A percentile compares a stretch with the other conserved stretches of the same genome.
phyloP scores from a whole-genome alignment of 495 filamentous ascomycete genomes.

The Hyaloscypha variabilis region DNA sequence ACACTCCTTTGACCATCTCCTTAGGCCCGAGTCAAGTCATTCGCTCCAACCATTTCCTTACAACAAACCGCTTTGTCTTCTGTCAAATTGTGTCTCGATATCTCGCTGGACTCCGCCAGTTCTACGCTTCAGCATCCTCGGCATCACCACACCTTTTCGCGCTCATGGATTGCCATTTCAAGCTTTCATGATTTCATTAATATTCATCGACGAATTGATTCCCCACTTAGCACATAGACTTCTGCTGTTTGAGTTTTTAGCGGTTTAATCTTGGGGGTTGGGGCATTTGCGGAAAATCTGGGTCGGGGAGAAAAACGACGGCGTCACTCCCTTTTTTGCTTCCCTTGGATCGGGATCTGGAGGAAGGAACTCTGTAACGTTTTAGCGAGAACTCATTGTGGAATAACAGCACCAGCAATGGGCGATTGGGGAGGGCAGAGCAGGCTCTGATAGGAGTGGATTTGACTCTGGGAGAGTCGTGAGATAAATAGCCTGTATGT shows the following conservation, averaged over 20 bases:
- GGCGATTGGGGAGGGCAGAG: not conserved
- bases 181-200: conserved; percentile 18
- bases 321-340: conserved; percentile 17
- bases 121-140: not conserved
- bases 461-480: conserved; percentile 1
- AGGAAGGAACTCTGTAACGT: not conserved
- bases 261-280: conserved; percentile 2
- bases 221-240: conserved; percentile 32
- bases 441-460: not conserved
- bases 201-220: conserved; percentile 25
- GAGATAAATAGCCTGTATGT: conserved; percentile 5
- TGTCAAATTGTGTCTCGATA: conserved; percentile 2
- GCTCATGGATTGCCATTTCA: not conserved
- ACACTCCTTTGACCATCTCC: conserved; percentile 18
- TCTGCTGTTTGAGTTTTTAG: conserved; percentile 18
- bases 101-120: not conserved
- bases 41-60: conserved; percentile 25
- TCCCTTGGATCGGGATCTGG: conserved; percentile 16
- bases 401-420: not conserved
- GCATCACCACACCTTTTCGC: not conserved
- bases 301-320: conserved; percentile 3
- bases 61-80: conserved; percentile 17
- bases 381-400: not conserved
- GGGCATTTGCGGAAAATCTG: not conserved
- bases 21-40: conserved; percentile 8